Percentiles rank a stretch among this genome's conserved stretches.
These are phyloP conservation scores for Fraxinus velutina DNA, from an alignment of 305 asterid species.

Conservation along the genomic window DNA sequence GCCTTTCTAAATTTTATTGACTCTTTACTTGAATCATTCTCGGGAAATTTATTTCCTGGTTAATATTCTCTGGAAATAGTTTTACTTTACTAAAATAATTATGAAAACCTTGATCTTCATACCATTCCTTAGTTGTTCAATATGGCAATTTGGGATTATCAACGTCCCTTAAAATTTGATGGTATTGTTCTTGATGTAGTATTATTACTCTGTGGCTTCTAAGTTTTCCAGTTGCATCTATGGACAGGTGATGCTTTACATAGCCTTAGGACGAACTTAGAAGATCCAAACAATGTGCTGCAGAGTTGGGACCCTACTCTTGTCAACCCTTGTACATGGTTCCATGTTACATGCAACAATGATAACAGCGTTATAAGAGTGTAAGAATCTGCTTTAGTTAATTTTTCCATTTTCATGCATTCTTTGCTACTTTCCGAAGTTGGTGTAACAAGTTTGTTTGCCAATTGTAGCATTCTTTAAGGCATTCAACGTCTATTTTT, in stretches of 20 bases:
- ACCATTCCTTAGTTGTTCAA: not conserved
- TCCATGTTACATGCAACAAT: constrained; percentile 95
- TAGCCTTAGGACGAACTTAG: constrained; percentile 64
- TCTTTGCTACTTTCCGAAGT: constrained; percentile 1
- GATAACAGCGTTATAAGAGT: constrained; percentile 97
- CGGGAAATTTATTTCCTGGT: not conserved
- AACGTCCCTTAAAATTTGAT: not conserved
- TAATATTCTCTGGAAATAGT: not conserved
- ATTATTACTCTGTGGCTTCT: constrained; percentile 13
- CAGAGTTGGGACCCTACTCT: constrained; percentile 99
- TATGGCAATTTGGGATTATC: not conserved
- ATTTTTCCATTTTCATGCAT: not conserved
- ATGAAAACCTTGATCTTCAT: not conserved
- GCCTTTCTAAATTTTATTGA: not conserved
- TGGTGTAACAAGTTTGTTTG: constrained; percentile 8
- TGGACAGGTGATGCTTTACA: constrained; percentile 89
- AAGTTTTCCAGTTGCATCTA: constrained; percentile 13
- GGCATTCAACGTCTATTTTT: constrained; percentile 17
- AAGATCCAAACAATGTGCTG: constrained; percentile 86
- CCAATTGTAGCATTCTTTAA: constrained; percentile 1
- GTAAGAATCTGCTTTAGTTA: constrained; percentile 43
- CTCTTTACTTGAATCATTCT: not conserved
- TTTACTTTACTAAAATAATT: constrained; percentile 1
- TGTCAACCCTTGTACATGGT: constrained; percentile 99
- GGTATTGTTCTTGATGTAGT: not conserved